Evolutionary conservation across 257 asterid genomes (phyloP).

Genomic region (Coffea eugenioides): DNA sequence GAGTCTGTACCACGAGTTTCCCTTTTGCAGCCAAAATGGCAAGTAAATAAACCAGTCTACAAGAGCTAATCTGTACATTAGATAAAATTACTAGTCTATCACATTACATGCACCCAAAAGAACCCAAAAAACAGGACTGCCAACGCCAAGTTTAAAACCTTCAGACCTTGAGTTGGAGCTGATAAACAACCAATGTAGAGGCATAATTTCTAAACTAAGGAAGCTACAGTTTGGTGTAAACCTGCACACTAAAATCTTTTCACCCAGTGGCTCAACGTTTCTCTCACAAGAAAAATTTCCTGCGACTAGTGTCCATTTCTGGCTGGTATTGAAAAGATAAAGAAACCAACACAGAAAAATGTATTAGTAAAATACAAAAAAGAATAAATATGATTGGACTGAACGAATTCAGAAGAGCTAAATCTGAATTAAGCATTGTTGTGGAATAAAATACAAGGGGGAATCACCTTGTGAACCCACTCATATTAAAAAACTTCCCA

Average conservation of each 20-base stretch:
- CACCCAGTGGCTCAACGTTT: neutral
- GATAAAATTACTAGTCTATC: too few species aligned
- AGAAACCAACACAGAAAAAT: neutral
- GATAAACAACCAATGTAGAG: neutral
- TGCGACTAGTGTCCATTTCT: conserved; percentile 91
- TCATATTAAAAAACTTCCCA: conserved; percentile 74
- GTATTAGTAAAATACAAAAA: conserved; percentile 1
- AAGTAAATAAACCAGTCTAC: too few species aligned
- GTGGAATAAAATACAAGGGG: neutral
- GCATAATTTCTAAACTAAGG: neutral
- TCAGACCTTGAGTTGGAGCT: too few species aligned
- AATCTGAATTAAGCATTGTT: neutral
- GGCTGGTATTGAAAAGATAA: conserved; percentile 47
- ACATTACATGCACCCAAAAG: neutral
- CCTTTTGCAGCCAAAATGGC: neutral
- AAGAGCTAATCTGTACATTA: neutral
- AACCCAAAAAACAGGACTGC: neutral
- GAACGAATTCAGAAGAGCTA: neutral
- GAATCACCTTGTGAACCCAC: conserved; percentile 90
- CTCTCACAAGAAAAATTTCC: conserved; percentile 74
- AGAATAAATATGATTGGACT: neutral
- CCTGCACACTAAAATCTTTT: neutral
- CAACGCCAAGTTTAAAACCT: neutral
- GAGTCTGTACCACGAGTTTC: neutral
- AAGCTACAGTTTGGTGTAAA: neutral